Conservation (phyloP, 768 basidiomycete species). For the Dioszegia aurantiaca region DNA sequence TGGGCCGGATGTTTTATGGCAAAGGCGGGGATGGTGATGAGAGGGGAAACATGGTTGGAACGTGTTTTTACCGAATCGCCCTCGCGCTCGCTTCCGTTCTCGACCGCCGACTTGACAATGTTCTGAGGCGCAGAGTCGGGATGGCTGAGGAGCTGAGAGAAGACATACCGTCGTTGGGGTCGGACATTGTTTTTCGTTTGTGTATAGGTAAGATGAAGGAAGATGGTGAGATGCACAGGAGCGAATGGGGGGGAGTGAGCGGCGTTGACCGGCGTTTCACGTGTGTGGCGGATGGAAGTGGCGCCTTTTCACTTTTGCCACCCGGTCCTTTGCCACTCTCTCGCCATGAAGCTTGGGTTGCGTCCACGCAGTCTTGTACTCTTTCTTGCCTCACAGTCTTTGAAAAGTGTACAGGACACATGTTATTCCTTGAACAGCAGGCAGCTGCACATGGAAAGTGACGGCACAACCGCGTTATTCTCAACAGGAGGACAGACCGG, state of each 20-base stretch:
- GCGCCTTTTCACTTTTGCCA: not conserved
- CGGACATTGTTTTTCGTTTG: slow-evolving; percentile 37
- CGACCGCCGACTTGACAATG: not conserved
- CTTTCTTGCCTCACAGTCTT: too few species aligned
- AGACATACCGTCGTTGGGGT: slow-evolving; percentile 51
- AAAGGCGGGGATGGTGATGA: slow-evolving; percentile 1
- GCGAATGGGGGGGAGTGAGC: not conserved
- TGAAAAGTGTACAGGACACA: too few species aligned
- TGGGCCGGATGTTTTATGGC: not conserved
- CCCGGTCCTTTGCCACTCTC: not conserved
- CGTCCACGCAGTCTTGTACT: too few species aligned
- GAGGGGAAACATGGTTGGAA: not conserved
- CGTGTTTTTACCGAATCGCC: slow-evolving; percentile 8
- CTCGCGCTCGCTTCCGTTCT: not conserved
- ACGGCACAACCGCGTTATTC: too few species aligned
- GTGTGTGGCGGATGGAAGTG: not conserved
- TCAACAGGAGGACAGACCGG: too few species aligned
- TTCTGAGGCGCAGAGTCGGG: not conserved
- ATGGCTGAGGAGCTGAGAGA: slow-evolving; percentile 8
- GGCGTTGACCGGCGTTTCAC: slow-evolving; percentile 13
- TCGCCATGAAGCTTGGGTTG: too few species aligned
- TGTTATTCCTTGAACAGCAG: too few species aligned
- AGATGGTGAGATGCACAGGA: too few species aligned
- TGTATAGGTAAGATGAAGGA: not conserved
- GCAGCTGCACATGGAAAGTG: too few species aligned